Base-by-base conservation (phyloP, 352 stramenopile genomes). In the Halophytophthora batemanensis region DNA sequence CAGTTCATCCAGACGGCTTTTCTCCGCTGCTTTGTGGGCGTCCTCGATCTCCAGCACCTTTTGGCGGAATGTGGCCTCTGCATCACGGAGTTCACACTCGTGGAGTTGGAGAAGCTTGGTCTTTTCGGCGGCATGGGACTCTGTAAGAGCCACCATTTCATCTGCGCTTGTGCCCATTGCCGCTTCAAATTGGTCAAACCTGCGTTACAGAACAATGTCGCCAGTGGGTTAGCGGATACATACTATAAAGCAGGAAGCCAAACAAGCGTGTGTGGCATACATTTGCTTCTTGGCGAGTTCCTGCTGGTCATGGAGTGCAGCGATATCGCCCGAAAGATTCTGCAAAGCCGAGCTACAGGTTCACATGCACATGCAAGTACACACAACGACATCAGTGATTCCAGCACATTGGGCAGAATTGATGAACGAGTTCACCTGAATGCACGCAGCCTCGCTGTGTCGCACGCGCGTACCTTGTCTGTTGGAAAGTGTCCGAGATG, bases 271-370 rank as follows among this genome's bases (percentile, higher is more conserved):
- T 21, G n/a, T 11, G 35, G 15, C 68, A 23, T 61, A 69, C 67
- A 88, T 69, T 13, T 71, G 55, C 22, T 59, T 55, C n/a, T 68
- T 63, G 13, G 56, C 51, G 17, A 19, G 50, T 11, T 74, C 62
- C 19, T 88, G 64, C 11, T 82, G 59, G 10, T 60, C 50, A 29
- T 84, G 66, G 10, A 88, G 59, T 2, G 61, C 63, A 23, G 40
- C 47, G 11, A 88, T 81, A n/a, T 81, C 66, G 0, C 54, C 41
- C 3, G 73, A 74, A n/a, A 88, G 56, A 23, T 44, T 62, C 6
- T 49, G 37, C 18, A 88, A 45, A 12, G 62, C 68, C 12, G 36
- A 61, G 19, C 71, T 82, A 36, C 21, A 19, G 28, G 51, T 47
- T 1, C 18, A 52, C 21, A 25, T 45, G 2, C 17, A 48, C 15